Evolutionary conservation across 202 grass and related monocot species (phyloP), one percentile per base, ranked within the genome.

Genomic region (Saccharum hybrid): DNA sequence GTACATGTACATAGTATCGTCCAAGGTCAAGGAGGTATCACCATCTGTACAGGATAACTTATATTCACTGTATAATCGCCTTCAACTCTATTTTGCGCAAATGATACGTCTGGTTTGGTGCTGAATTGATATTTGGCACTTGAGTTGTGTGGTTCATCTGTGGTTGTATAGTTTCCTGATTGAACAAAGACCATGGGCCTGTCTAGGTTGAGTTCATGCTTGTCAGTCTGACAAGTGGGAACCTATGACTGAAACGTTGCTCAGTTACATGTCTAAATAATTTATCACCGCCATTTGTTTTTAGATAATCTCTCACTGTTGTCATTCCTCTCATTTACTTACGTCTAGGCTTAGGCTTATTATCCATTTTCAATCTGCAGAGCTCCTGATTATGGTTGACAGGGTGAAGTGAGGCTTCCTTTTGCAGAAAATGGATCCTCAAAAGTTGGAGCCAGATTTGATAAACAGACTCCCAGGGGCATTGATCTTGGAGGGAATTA

Each of bases 361-460:
- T 49, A 81, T 81, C 31, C 21, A 54, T 82, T 69, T 40, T 54
- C 37, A 57, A 76, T 88, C 42, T 86, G 82, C 71, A 98, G 95
- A 83, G 83, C 85, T 28, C 95, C 95, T 85, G 92, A 85, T 39
- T 91, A 89, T 88, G 96, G 96, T 65, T 89, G 81, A 61, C 87
- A 86, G 48, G 92, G 96, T 67, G 92, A 92, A 84, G 92, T 98
- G 31, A 72, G 87, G 26, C 92, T 98, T 85, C 75, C 83, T 88
- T 95, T 95, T 79, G 96, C 93, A 89, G 90, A 95, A 81, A 98
- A 98, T 57, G 90, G 83, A 46, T 91, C 87, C 60, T 95, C 95
- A 60, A 98, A 98, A 83, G 42, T 98, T 72, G 92, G 92, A 83
- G 88, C 95, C 66, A 90, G 92, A 87, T 95, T 98, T 23, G 96